Evolutionary conservation across 1,284 basidiomycete genomes (phyloP).

Genomic region (Phellinidium pouzarii): DNA sequence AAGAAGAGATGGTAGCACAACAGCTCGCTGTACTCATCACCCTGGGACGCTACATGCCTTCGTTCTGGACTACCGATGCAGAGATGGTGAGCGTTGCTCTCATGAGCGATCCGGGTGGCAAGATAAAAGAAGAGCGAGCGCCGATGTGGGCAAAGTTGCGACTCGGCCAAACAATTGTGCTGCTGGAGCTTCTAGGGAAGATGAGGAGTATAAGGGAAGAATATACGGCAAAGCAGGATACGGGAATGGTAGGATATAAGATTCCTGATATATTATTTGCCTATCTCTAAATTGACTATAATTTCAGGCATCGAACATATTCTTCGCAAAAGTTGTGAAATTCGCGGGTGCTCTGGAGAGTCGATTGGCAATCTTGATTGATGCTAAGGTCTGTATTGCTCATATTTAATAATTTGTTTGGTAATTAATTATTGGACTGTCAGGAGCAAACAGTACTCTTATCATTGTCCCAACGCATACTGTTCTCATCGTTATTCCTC

Average conservation of each 20-base stretch:
- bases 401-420: background rate
- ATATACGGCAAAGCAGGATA: conserved; percentile 32
- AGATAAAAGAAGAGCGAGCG: conserved; percentile 24
- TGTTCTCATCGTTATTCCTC: conserved; percentile 52
- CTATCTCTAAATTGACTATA: background rate
- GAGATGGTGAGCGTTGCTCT: conserved; percentile 74
- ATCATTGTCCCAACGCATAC: conserved; percentile 47
- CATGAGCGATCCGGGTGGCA: conserved; percentile 42
- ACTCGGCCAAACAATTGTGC: conserved; percentile 57
- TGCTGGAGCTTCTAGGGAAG: conserved; percentile 56
- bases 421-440: conserved; percentile 4
- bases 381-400: conserved; percentile 45
- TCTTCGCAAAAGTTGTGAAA: conserved; percentile 33
- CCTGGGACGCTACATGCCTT: conserved; percentile 47
- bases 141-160: conserved; percentile 41
- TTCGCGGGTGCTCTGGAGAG: conserved; percentile 56
- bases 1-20: conserved; percentile 48
- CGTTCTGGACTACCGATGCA: conserved; percentile 65
- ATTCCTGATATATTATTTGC: background rate
- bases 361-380: conserved; percentile 50
- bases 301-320: conserved; percentile 29
- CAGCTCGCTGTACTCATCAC: conserved; percentile 51
- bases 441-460: conserved; percentile 48
- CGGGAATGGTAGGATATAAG: conserved; percentile 15
- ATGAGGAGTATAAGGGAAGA: conserved; percentile 36